Evolutionary conservation across 805 yeast species (phyloP).

Genomic region (Candida montana): DNA sequence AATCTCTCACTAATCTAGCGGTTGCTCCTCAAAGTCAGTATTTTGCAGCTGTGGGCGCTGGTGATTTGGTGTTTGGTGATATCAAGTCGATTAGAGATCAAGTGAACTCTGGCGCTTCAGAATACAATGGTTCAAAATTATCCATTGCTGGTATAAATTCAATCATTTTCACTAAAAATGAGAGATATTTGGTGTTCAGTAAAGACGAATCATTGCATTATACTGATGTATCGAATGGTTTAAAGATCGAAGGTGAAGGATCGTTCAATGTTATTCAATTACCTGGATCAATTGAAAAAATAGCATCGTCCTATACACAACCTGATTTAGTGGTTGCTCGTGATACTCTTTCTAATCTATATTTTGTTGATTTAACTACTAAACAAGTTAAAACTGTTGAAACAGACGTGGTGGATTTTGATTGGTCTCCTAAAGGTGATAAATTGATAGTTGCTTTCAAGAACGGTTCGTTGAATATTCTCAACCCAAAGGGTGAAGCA

Average conservation of each 20-base stretch:
- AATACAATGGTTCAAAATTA: constrained; percentile 7
- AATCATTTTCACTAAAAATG: constrained; percentile 29
- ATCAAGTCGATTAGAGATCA: constrained; percentile 29
- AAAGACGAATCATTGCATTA: background rate
- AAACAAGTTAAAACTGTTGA: constrained; percentile 3
- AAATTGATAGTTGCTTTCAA: constrained; percentile 14
- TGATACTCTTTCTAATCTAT: constrained; percentile 13
- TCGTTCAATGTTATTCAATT: constrained; percentile 14
- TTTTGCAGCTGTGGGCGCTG: constrained; percentile 36
- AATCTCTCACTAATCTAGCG: constrained; percentile 31
- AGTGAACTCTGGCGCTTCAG: constrained; percentile 17
- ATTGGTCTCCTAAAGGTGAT: constrained; percentile 21
- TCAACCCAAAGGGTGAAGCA: constrained; percentile 10
- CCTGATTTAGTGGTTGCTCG: constrained; percentile 17
- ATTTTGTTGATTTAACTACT: constrained; percentile 10
- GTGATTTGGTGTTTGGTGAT: constrained; percentile 30
- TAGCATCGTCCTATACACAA: constrained; percentile 21
- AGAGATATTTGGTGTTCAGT: constrained; percentile 27
- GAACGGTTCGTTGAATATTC: constrained; percentile 15
- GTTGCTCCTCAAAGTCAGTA: constrained; percentile 29
- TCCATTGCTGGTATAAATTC: constrained; percentile 23
- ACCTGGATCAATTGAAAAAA: constrained; percentile 11
- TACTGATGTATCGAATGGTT: background rate
- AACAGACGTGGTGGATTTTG: constrained; percentile 20
- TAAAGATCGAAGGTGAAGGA: background rate